Conservation (phyloP, 2,329 filamentous ascomycete species). For the Aspergillus sp. region DNA sequence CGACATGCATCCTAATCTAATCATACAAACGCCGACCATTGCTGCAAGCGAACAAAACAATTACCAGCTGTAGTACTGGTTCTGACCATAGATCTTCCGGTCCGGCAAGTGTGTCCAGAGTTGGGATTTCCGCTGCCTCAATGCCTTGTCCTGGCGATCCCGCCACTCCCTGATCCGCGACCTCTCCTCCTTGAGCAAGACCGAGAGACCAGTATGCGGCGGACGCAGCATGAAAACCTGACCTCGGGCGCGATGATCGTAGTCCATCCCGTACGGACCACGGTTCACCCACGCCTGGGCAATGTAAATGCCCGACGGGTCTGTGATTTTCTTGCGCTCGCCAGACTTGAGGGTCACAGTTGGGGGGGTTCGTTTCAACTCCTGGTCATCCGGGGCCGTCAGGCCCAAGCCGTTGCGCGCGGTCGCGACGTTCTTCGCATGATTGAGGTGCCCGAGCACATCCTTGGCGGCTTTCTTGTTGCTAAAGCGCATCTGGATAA, state of each 20-base stretch:
- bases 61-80: conserved; percentile 89
- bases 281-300: conserved; percentile 88
- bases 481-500: conserved; percentile 88
- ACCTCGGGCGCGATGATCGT: conserved; percentile 69
- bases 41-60: conserved; percentile 4
- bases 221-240: conserved; percentile 57
- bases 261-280: conserved; percentile 51
- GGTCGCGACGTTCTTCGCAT: conserved; percentile 72
- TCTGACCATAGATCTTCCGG: conserved; percentile 70
- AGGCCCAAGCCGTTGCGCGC: conserved; percentile 79
- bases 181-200: conserved; percentile 88
- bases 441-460: conserved; percentile 66
- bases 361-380: conserved; percentile 30
- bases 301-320: conserved; percentile 79
- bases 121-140: conserved; percentile 63
- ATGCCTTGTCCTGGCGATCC: conserved; percentile 67
- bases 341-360: conserved; percentile 68
- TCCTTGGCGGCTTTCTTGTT: conserved; percentile 86
- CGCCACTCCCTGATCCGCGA: conserved; percentile 73
- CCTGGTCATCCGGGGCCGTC: conserved; percentile 18
- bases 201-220: conserved; percentile 64
- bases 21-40: neutral
- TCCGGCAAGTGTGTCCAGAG: conserved; percentile 86
- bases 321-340: conserved; percentile 58
- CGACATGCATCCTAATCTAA: neutral